Evolutionary conservation across 768 basidiomycete species (phyloP).

Genomic region (Candolleomyces aberdarensis): DNA sequence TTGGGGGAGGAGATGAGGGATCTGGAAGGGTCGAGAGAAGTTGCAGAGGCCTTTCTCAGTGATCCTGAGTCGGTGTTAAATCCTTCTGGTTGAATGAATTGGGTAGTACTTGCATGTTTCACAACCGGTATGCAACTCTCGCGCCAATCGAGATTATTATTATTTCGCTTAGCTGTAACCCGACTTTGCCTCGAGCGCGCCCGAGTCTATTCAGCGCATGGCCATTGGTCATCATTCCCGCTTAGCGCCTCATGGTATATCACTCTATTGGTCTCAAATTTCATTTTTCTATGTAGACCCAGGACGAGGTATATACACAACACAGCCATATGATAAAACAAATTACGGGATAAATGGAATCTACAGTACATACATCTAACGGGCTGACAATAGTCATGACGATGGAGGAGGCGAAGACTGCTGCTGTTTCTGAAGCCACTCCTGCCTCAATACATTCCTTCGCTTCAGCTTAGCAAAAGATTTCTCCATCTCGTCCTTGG

Average conservation of each 20-base stretch:
- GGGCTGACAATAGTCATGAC: background rate
- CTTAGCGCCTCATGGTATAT: no score
- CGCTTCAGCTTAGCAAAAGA: conserved; percentile 25
- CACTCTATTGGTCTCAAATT: no score
- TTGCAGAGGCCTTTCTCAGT: conserved; percentile 1
- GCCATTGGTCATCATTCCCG: no score
- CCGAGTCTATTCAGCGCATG: no score
- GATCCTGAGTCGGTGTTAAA: conserved; percentile 3
- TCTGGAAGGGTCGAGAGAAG: conserved; percentile 4
- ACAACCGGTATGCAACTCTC: no score
- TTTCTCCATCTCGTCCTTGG: conserved; percentile 37
- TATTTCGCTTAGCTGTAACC: no score
- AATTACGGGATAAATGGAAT: background rate
- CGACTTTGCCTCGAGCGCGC: no score
- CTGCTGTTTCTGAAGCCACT: conserved; percentile 32
- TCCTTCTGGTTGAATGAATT: background rate
- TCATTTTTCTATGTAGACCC: no score
- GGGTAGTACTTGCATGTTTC: no score
- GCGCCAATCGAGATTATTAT: no score
- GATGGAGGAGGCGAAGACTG: background rate
- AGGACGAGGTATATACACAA: background rate
- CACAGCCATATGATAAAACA: background rate
- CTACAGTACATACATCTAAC: no score
- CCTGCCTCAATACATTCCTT: conserved; percentile 30
- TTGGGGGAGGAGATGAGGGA: conserved; percentile 7